A percentile compares a stretch with the other conserved stretches of the same genome.
phyloP scores from a whole-genome alignment of 345 rosid genomes.

The Carallia pectinifolia region DNA sequence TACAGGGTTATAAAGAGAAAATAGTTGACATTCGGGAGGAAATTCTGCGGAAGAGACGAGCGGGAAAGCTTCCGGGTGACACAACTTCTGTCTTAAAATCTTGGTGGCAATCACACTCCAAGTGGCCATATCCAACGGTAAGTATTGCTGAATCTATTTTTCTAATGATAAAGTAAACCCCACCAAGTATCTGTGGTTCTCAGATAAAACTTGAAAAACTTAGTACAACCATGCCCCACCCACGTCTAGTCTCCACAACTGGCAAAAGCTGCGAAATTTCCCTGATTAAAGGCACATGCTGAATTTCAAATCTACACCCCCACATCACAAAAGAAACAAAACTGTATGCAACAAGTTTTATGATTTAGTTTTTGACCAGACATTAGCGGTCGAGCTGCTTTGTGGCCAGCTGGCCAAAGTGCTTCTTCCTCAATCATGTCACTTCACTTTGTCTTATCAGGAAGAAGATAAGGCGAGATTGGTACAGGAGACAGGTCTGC shows the following conservation, averaged over 20 bases:
- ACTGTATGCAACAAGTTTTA: neutral
- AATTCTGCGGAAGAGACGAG: constrained; percentile 94
- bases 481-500: constrained; percentile 97
- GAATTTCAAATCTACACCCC: neutral
- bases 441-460: constrained; percentile 36
- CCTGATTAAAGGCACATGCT: neutral
- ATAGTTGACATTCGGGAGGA: constrained; percentile 94
- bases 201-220: neutral
- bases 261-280: constrained; percentile 17
- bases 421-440: neutral
- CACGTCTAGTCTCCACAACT: neutral
- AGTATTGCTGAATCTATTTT: constrained; percentile 16
- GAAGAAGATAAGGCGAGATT: constrained; percentile 97
- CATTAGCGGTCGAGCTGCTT: constrained; percentile 12
- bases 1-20: constrained; percentile 94
- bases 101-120: constrained; percentile 98
- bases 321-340: neutral
- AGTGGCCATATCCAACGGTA: constrained; percentile 99
- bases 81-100: constrained; percentile 85
- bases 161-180: constrained; percentile 6
- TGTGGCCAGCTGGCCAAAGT: neutral
- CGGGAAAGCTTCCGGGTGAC: constrained; percentile 97
- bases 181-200: neutral
- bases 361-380: constrained; percentile 12
- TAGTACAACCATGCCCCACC: neutral